Percentiles rank a stretch among this genome's conserved stretches.
Evolutionary conservation across 345 rosid genomes (phyloP).

Genomic region (Noccaea bulbosa): DNA sequence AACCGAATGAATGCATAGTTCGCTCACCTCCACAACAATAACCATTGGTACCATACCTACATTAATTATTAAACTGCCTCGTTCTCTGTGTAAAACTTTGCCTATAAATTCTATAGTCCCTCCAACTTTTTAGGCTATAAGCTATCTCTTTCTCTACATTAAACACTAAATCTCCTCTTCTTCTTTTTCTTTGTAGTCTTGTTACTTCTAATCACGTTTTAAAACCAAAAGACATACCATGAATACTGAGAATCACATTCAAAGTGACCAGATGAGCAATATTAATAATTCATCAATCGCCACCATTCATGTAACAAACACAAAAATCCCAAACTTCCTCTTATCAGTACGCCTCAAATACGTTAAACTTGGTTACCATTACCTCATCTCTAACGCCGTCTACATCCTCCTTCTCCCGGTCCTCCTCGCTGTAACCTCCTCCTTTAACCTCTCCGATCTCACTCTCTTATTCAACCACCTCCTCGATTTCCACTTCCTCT

Average conservation of each 20-base stretch:
- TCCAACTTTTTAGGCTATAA: constrained; percentile 30
- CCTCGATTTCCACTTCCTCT: constrained; percentile 49
- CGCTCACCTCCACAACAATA: constrained; percentile 43
- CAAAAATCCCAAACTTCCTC: constrained; percentile 67
- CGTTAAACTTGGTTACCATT: constrained; percentile 83
- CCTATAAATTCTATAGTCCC: constrained; percentile 34
- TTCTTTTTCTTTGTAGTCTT: not conserved
- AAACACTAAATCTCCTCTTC: not conserved
- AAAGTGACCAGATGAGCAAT: not conserved
- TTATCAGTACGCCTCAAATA: constrained; percentile 66
- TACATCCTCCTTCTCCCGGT: constrained; percentile 56
- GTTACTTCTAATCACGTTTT: not conserved
- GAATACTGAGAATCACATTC: constrained; percentile 32
- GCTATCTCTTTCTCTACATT: constrained; percentile 17
- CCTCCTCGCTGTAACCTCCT: constrained; percentile 53
- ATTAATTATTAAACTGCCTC: constrained; percentile 13
- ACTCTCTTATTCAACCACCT: constrained; percentile 59
- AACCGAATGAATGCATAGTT: constrained; percentile 34
- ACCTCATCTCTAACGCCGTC: constrained; percentile 67
- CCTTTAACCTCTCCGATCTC: constrained; percentile 46
- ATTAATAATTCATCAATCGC: not conserved
- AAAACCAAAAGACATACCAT: constrained; percentile 27
- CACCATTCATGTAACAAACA: constrained; percentile 35
- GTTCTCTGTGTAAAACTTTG: constrained; percentile 26
- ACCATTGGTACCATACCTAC: constrained; percentile 9